Evolutionary conservation across 768 basidiomycete species (phyloP), one percentile per base, ranked within the genome.

Genomic region (Suillus plorans): DNA sequence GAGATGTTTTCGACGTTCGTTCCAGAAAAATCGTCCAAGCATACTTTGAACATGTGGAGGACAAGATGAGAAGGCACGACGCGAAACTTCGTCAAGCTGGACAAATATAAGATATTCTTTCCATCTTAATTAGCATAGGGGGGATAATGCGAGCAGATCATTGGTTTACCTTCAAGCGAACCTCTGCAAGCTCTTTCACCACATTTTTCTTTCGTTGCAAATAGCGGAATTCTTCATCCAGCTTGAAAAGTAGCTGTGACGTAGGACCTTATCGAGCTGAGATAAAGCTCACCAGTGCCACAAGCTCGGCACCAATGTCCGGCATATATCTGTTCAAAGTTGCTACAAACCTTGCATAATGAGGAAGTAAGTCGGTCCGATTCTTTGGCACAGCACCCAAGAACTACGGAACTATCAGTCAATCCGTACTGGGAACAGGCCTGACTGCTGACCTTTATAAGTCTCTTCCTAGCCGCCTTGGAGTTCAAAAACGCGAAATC

Each of bases 401-500:
- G 71, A 92, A 93, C 92, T 95, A 68, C 28, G 22, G 18, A 59
- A 18, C 42, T 41, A 12, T 42, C 28, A 59, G 42, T 44, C 3
- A 28, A 20, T 31, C 12, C 18, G 25, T 10, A 20, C 6, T 18
- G 18, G 25, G 41, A 31, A 67, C 31, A 57, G 62, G 67, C 63
- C 52, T 18, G 13, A 28, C 16, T 37, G 31, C 58, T 36, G 31
- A 95, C 96, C 85, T 89, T 95, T 68, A 94, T 82, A 47, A 98
- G 83, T 63, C 97, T 80, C 75, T 97, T 99, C 70, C 97, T 82
- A 14, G 96, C 94, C 25, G 97, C 95, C 75, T 99, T 99, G 50
- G 95, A 96, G 73, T 99, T 99, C 64, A 99, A 81, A 72, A 96
- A 94, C 0, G 95, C 94, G 75, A 99, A 99, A 67, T 99, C 97